Base-by-base conservation (phyloP, 495 filamentous ascomycete species). In the Tuber borchii region DNA sequence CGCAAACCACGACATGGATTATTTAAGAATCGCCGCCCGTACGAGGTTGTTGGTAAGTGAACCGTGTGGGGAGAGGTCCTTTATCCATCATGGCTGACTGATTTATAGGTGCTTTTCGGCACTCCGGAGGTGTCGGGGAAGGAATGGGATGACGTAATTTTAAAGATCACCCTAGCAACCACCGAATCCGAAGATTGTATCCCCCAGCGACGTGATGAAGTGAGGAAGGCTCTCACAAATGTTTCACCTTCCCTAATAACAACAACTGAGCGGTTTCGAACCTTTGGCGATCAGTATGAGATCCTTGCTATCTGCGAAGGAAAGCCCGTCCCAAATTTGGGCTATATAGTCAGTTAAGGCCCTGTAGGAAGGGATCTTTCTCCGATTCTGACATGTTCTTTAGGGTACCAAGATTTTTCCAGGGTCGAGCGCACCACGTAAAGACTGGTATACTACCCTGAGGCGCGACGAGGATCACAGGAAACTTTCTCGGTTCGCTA, bases 241-340 rank as follows among this genome's bases (percentile, higher is more conserved):
- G 56, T 19, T 65, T 65, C 56, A 14, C 56, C 56, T 26, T 65
- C 56, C 56, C 56, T 31, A 65, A 65, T 65, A 65, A 65, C 56
- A 34, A 65, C 56, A 9, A 65, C 56, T 34, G 56, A 65, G 56
- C 56, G 56, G 56, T 34, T 65, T 65, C 56, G 26, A 34, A 65
- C 56, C 56, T 34, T 65, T 19, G 56, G 56, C 16, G 26, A n/a
- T 6, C 56, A 65, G 56, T 65, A 65, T 34, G 56, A 65, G 56
- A 26, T 65, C 26, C 56, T 65, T 65, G 56, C 26, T 65, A 17
- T 65, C 56, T 17, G 5, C 26, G 26, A 19, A 31, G 26, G 56
- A 31, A 34, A 65, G 56, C 56, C 56, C 14, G 26, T 34, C 56
- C 56, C 56, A 34, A 34, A 34, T 31, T 34, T 65, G 56, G 56